Evolutionary conservation across 2,329 filamentous ascomycete species (phyloP).

Genomic region (Leptodontidium sp.): DNA sequence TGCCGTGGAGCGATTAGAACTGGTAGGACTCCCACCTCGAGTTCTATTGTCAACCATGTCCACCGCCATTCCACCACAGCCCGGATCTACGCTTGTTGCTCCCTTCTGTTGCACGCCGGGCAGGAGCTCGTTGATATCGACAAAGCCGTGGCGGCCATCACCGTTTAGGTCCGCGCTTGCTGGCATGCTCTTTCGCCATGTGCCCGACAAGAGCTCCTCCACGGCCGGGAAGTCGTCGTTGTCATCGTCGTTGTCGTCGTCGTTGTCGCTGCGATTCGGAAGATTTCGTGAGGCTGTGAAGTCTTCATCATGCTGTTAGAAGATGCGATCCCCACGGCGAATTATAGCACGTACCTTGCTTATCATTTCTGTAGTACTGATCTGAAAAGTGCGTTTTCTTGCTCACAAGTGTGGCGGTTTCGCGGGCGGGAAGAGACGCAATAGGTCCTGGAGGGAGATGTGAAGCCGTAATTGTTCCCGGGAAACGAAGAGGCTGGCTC

Average conservation of each 20-base stretch:
- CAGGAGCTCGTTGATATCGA: constrained; percentile 33
- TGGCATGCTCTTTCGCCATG: constrained; percentile 22
- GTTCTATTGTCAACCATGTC: constrained; percentile 26
- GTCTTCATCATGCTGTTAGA: constrained; percentile 30
- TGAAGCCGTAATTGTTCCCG: constrained; percentile 15
- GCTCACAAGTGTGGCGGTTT: constrained; percentile 23
- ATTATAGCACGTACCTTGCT: constrained; percentile 30
- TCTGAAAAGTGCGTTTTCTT: constrained; percentile 26
- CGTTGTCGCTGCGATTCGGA: constrained; percentile 26
- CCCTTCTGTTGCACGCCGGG: constrained; percentile 28
- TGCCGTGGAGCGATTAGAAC: constrained; percentile 25
- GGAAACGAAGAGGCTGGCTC: constrained; percentile 26
- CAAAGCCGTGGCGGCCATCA: constrained; percentile 27
- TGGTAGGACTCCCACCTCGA: constrained; percentile 29
- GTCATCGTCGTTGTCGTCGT: no score
- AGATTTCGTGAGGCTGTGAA: constrained; percentile 28
- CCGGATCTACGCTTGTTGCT: constrained; percentile 29
- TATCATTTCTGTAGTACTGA: constrained; percentile 27
- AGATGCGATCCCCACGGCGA: constrained; percentile 22
- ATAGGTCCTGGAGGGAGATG: constrained; percentile 16
- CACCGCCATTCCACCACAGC: constrained; percentile 19
- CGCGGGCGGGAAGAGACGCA: constrained; percentile 19
- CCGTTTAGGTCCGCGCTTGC: constrained; percentile 18
- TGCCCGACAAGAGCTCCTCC: constrained; percentile 28
- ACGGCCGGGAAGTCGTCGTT: constrained; percentile 24